phyloP scores from a whole-genome alignment of 2,329 filamentous ascomycete genomes.

The Fusarium solani-melongenae region DNA sequence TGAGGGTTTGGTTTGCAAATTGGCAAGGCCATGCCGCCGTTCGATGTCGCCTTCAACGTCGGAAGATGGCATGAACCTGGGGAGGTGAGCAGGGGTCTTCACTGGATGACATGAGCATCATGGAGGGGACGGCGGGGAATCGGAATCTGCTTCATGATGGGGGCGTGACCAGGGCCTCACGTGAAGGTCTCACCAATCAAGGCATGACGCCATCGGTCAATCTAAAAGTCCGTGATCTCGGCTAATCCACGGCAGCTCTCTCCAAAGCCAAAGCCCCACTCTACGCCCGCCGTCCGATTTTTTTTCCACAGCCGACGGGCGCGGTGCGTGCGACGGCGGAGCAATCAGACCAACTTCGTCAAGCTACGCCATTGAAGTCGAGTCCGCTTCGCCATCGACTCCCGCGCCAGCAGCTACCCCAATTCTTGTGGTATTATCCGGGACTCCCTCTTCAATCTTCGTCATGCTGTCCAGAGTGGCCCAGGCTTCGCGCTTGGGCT shows the following conservation, averaged over 20 bases:
- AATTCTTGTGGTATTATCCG: not conserved
- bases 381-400: constrained; percentile 24
- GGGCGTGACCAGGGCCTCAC: constrained; percentile 9
- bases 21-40: not conserved
- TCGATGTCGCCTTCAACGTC: not conserved
- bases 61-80: not conserved
- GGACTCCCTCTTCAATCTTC: constrained; percentile 20
- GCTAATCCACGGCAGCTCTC: constrained; percentile 30
- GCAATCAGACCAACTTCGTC: constrained; percentile 42
- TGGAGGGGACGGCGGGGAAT: constrained; percentile 11
- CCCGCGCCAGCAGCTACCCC: not conserved
- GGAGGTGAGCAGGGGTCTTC: not conserved
- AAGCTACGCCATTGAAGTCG: constrained; percentile 37
- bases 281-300: constrained; percentile 38
- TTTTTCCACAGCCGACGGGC: constrained; percentile 36
- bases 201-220: constrained; percentile 40
- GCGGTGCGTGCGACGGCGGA: constrained; percentile 40
- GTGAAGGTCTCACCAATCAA: constrained; percentile 3
- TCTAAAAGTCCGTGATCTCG: constrained; percentile 33
- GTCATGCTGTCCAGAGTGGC: constrained; percentile 55
- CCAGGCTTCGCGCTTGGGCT: constrained; percentile 48
- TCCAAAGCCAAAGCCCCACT: constrained; percentile 17
- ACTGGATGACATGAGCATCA: constrained; percentile 11
- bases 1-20: not conserved
- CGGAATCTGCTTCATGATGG: constrained; percentile 10